Evolutionary conservation across 1,284 basidiomycete species (phyloP).

Genomic region (Sporisorium scitamineum): DNA sequence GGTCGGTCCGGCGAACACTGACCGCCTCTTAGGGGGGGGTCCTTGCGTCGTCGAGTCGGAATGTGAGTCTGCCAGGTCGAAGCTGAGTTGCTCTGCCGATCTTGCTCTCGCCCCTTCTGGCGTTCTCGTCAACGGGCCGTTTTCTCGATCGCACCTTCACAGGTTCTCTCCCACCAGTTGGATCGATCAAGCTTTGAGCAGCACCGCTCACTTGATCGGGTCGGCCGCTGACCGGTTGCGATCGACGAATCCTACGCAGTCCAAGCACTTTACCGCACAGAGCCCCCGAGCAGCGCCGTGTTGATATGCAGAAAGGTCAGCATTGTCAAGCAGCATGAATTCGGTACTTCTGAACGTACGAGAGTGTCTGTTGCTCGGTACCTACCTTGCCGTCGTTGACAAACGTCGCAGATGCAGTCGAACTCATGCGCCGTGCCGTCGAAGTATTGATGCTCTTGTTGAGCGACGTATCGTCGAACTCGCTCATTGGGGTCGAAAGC

Average conservation of each 20-base stretch:
- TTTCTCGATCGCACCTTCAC: background rate
- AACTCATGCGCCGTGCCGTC: constrained; percentile 1
- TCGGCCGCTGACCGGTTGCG: background rate
- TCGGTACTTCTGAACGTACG: too few species aligned
- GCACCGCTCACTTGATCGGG: background rate
- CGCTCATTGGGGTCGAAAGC: constrained; percentile 4
- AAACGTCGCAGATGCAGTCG: constrained; percentile 16
- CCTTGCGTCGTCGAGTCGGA: background rate
- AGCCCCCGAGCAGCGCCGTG: too few species aligned
- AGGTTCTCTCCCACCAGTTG: too few species aligned
- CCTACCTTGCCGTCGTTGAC: constrained; percentile 22
- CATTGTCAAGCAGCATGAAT: too few species aligned
- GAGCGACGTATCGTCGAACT: constrained; percentile 1
- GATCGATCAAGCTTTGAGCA: too few species aligned
- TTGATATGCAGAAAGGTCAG: background rate
- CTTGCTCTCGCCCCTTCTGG: constrained; percentile 22
- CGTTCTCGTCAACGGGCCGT: constrained; percentile 11
- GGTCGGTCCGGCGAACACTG: background rate
- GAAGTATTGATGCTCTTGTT: background rate
- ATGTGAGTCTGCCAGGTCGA: constrained; percentile 29
- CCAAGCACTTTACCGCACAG: constrained; percentile 17
- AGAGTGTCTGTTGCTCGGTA: background rate
- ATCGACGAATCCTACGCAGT: constrained; percentile 9
- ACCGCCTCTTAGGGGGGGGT: background rate
- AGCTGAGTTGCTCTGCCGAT: constrained; percentile 24